Base-by-base conservation (phyloP, 805 yeast genomes). In the Ogataea philodendri region DNA sequence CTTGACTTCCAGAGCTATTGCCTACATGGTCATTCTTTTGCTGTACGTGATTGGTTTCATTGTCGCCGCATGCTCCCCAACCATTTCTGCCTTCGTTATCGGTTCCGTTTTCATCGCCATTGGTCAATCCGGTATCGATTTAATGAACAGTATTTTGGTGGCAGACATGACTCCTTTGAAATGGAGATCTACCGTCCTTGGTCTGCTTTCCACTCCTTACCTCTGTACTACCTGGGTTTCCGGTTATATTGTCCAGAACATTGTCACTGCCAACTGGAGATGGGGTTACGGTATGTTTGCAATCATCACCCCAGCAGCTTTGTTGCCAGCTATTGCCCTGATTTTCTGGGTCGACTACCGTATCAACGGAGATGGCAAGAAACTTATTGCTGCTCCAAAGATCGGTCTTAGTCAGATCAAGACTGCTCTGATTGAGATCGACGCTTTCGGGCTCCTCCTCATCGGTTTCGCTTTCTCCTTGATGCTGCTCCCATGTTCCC, bases 271-370 rank as follows among this genome's bases (percentile, higher is more conserved):
- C 16, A 62, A 65, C 33, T 72, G 78, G 78, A 60, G 74, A 51
- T 65, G 70, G 69, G 78, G 76, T 20, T 70, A 67, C 44, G 74
- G 74, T 31, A 63, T 69, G 65, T 70, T 70, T 57, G 64, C 70
- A 15, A 59, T 70, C 26, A 60, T 70, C 16, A 56, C 66, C 32
- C 74, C 74, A 4, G 65, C 57, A 5, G 63, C 59, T 13, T 33
- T 59, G n/a, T 25, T 45, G 11, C 70, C 70, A 18, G 60, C 61
- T 15, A 50, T 63, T 13, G 25, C 38, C 5, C 40, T 62, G 23
- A 56, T 67, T 59, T 42, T 52, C 11, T 59, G 51, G 36, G 45
- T 59, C 42, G 68, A 65, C 26, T 50, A 47, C 24, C 48, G 54
- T 27, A 66, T 66, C 25, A 51, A 44, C 11, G 19, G 22, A 15